These are phyloP conservation scores for Trifolium repens DNA, from an alignment of 306 rosid genomes.

Conservation along the genomic window DNA sequence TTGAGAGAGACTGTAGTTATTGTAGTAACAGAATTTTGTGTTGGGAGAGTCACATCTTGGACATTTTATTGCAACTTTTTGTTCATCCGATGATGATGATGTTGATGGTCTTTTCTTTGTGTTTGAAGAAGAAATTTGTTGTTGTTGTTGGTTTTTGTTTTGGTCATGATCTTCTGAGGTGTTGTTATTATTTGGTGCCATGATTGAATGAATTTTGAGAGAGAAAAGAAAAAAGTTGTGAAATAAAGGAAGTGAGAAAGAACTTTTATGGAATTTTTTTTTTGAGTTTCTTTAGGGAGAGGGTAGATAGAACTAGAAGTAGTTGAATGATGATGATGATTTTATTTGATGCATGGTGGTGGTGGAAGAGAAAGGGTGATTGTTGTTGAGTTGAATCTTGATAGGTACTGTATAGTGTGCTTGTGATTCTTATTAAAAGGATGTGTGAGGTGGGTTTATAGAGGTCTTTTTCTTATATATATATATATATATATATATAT, in stretches of 20 bases:
- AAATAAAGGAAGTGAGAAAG: not conserved
- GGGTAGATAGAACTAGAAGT: conserved; percentile 43
- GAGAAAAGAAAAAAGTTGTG: not conserved
- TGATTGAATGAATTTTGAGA: conserved; percentile 18
- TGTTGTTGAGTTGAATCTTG: not conserved
- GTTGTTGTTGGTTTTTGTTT: not conserved
- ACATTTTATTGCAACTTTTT: conserved; percentile 53
- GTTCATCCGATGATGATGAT: not conserved
- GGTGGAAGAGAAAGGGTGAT: conserved; percentile 36
- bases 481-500: not conserved
- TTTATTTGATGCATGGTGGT: conserved; percentile 45
- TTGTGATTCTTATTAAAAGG: conserved; percentile 81
- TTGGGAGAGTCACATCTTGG: conserved; percentile 90
- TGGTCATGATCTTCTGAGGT: conserved; percentile 31
- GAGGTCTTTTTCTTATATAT: conserved; percentile 36
- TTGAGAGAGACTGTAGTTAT: conserved; percentile 93
- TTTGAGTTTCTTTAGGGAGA: conserved; percentile 61
- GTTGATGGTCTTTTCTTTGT: not conserved
- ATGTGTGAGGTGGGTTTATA: conserved; percentile 40
- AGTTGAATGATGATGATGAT: conserved; percentile 70
- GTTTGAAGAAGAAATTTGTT: not conserved
- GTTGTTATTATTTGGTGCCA: conserved; percentile 53
- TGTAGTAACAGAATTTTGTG: conserved; percentile 98
- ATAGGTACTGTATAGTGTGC: conserved; percentile 39
- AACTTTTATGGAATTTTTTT: not conserved